Evolutionary conservation across 208 protist genomes (phyloP).

Genomic region (Naegleria gruberi): DNA sequence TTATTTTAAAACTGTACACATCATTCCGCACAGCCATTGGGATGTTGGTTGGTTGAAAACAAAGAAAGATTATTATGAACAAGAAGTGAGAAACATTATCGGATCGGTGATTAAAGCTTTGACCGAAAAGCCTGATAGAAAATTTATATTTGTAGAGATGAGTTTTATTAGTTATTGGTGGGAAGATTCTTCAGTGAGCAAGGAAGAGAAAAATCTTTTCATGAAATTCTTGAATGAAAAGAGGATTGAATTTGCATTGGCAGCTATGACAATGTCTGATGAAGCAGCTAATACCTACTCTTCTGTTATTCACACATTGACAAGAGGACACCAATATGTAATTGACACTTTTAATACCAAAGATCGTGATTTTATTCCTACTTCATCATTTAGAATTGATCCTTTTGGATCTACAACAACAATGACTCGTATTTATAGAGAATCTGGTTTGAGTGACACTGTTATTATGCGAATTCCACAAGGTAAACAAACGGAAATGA

Average conservation of each 20-base stretch:
- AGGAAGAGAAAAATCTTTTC: not conserved
- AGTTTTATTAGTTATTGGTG: not conserved
- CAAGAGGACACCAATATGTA: not conserved
- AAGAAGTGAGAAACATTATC: not conserved
- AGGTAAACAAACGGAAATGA: not conserved
- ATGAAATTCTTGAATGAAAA: not conserved
- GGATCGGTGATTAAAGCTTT: not conserved
- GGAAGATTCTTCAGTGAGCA: not conserved
- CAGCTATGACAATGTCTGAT: not conserved
- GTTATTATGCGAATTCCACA: not conserved
- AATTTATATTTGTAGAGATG: not conserved
- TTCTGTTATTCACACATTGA: not conserved
- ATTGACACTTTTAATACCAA: not conserved
- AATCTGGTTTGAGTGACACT: not conserved
- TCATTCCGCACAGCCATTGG: not conserved
- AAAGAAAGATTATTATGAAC: not conserved
- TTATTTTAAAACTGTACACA: not conserved
- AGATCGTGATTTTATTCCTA: not conserved
- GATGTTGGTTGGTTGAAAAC: conserved; percentile 14
- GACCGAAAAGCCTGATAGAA: not conserved
- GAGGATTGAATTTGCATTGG: conserved; percentile 1
- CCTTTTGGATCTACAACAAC: not conserved
- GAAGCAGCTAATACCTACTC: not conserved
- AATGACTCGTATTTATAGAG: not conserved
- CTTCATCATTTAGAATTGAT: not conserved